Evolutionary conservation across 2,329 filamentous ascomycete species (phyloP).

Genomic region (Phyllosticta ampelicida): DNA sequence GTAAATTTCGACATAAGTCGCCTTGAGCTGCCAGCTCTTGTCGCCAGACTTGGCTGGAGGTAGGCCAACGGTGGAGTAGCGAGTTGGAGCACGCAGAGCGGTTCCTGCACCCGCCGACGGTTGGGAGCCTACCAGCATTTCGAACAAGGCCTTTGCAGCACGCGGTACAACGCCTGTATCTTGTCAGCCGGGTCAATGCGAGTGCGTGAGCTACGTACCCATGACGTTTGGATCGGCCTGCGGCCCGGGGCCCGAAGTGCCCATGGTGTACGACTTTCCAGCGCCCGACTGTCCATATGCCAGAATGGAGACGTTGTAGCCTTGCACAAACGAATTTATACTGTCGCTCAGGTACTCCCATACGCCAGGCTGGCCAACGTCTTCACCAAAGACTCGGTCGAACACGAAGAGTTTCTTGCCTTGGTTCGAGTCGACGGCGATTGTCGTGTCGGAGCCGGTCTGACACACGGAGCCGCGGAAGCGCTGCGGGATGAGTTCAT

Average conservation of each 20-base stretch:
- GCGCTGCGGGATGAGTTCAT: slow-evolving; percentile 86
- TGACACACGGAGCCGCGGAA: slow-evolving; percentile 92
- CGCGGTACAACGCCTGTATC: slow-evolving; percentile 84
- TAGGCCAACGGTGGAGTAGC: slow-evolving; percentile 57
- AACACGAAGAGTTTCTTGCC: slow-evolving; percentile 95
- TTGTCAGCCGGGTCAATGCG: neutral
- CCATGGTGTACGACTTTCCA: slow-evolving; percentile 98
- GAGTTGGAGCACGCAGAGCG: slow-evolving; percentile 66
- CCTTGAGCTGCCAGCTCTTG: slow-evolving; percentile 82
- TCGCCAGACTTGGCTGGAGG: slow-evolving; percentile 42
- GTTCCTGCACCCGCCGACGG: slow-evolving; percentile 49
- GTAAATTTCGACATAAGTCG: slow-evolving; percentile 92
- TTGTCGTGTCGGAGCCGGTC: slow-evolving; percentile 70
- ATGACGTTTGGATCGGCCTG: slow-evolving; percentile 60
- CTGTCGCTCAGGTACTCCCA: slow-evolving; percentile 93
- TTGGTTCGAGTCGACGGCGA: slow-evolving; percentile 74
- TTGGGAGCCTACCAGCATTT: slow-evolving; percentile 61
- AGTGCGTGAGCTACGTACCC: slow-evolving; percentile 50
- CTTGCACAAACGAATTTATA: slow-evolving; percentile 79
- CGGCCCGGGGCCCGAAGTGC: slow-evolving; percentile 76
- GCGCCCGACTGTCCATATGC: slow-evolving; percentile 97
- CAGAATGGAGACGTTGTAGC: slow-evolving; percentile 95
- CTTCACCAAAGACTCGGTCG: slow-evolving; percentile 82
- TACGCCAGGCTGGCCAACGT: slow-evolving; percentile 74
- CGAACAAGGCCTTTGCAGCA: slow-evolving; percentile 76